Conservation (phyloP, 2,329 filamentous ascomycete species). For the Botrytis porri region DNA sequence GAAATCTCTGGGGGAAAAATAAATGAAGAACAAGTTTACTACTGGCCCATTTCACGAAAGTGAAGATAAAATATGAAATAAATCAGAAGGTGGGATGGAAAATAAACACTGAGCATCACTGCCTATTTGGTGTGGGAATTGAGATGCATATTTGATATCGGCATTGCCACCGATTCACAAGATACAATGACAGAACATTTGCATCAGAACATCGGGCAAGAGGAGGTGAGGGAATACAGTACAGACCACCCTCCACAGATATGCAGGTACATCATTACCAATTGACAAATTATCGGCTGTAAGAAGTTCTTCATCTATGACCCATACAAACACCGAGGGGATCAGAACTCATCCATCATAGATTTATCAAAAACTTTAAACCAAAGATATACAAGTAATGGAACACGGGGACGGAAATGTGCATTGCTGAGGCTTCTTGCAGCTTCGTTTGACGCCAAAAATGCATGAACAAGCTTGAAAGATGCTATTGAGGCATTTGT, state of each 20-base stretch:
- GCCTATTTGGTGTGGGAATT: background rate
- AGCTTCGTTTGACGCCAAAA: conserved; percentile 8
- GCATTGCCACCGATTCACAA: background rate
- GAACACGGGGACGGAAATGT: background rate
- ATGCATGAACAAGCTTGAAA: conserved; percentile 1
- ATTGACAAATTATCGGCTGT: conserved; percentile 4
- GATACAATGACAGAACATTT: background rate
- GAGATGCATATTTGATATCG: background rate
- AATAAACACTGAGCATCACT: background rate
- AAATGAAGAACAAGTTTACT: background rate
- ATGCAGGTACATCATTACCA: background rate
- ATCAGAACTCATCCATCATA: conserved; percentile 5
- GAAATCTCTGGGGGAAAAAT: background rate
- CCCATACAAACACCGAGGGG: background rate
- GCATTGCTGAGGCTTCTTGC: conserved; percentile 4
- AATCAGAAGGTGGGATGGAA: background rate
- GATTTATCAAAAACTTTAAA: conserved; percentile 8
- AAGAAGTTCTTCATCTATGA: background rate
- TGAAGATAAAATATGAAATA: background rate
- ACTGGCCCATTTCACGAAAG: background rate
- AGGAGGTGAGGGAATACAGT: too few species aligned
- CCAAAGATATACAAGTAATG: background rate
- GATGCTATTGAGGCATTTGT: background rate
- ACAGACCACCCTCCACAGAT: background rate
- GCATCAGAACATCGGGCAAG: background rate